Conservation (phyloP, 306 rosid species). For the Cajanus cajan region DNA sequence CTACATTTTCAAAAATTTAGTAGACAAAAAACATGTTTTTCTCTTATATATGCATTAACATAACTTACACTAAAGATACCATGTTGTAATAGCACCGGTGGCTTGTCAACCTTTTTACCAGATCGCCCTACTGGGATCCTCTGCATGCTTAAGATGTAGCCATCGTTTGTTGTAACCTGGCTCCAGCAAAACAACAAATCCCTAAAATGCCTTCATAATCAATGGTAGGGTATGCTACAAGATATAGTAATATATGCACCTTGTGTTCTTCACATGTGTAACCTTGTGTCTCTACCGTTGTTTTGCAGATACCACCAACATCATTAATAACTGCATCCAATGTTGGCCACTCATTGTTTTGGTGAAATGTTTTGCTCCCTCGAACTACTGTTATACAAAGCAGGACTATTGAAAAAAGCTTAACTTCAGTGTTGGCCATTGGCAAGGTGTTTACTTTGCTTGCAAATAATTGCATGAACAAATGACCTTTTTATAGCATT, state of each 20-base stretch:
- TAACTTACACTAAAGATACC: slow-evolving; percentile 53
- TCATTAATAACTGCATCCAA: neutral
- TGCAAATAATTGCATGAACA: neutral
- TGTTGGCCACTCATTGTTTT: neutral
- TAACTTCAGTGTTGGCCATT: slow-evolving; percentile 18
- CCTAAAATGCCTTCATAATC: neutral
- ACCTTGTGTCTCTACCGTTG: slow-evolving; percentile 50
- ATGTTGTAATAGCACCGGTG: slow-evolving; percentile 61
- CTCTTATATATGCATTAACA: neutral
- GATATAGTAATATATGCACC: neutral
- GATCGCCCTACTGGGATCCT: slow-evolving; percentile 51
- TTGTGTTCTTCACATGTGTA: slow-evolving; percentile 62
- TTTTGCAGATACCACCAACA: slow-evolving; percentile 45
- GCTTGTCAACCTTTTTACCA: slow-evolving; percentile 30
- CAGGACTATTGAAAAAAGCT: slow-evolving; percentile 19
- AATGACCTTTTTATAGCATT: neutral
- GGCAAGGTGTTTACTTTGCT: neutral
- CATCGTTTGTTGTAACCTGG: slow-evolving; percentile 62
- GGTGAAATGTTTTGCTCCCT: slow-evolving; percentile 17
- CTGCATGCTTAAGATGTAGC: slow-evolving; percentile 60
- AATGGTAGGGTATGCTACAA: neutral
- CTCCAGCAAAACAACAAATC: neutral
- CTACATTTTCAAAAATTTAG: too few species aligned
- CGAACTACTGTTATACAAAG: neutral
- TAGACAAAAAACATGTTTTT: too few species aligned